Evolutionary conservation across 345 rosid genomes (phyloP).

Genomic region (Salix koriyanagi): DNA sequence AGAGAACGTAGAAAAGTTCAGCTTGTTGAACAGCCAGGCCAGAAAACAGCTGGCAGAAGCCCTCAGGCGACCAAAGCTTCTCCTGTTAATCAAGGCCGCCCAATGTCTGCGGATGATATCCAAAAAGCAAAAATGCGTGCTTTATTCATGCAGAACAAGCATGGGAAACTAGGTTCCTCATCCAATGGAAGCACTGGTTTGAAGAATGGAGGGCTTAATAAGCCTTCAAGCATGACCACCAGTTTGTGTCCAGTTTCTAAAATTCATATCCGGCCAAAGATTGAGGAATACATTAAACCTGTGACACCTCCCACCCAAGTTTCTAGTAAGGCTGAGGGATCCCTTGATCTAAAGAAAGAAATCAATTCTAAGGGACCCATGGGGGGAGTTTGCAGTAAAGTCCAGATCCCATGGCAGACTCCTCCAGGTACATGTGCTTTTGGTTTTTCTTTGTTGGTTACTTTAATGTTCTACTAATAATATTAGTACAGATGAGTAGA

Average conservation of each 20-base stretch:
- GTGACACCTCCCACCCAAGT: conserved; percentile 16
- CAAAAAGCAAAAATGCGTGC: conserved; percentile 97
- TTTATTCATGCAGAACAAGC: conserved; percentile 69
- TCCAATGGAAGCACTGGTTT: conserved; percentile 40
- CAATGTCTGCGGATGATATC: conserved; percentile 98
- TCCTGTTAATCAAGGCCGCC: conserved; percentile 64
- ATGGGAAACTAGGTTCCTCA: conserved; percentile 50
- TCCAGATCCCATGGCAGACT: conserved; percentile 59
- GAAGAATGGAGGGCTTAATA: conserved; percentile 40
- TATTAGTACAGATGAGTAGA: conserved; percentile 7
- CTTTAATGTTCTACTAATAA: conserved; percentile 11
- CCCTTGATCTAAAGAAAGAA: conserved; percentile 28
- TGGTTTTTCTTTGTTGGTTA: conserved; percentile 16
- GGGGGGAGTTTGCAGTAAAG: conserved; percentile 45
- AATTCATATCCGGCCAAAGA: conserved; percentile 28
- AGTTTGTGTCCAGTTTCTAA: conserved; percentile 28
- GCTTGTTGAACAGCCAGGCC: conserved; percentile 97
- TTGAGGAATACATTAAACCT: conserved; percentile 43
- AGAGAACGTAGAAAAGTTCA: conserved; percentile 90
- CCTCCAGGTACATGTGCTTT: conserved; percentile 72
- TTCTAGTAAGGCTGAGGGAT: conserved; percentile 17
- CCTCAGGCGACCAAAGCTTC: conserved; percentile 56
- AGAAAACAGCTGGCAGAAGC: conserved; percentile 64
- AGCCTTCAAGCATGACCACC: conserved; percentile 28
- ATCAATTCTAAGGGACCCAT: conserved; percentile 42